These are phyloP conservation scores for Candida peoriensis DNA, from an alignment of 805 yeast species.

Conservation along the genomic window DNA sequence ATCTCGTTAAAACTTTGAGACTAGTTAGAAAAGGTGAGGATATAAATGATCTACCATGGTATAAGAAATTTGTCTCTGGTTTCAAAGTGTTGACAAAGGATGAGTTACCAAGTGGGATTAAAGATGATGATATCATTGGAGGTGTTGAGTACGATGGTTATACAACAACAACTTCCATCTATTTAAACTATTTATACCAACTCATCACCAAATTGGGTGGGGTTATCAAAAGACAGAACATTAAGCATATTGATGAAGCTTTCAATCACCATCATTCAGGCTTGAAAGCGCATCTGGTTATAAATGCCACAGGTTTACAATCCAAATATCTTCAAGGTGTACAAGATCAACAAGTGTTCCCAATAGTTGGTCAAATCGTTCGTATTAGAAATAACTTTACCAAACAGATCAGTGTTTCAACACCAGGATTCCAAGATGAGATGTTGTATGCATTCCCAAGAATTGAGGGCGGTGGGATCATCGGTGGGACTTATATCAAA, in stretches of 20 bases:
- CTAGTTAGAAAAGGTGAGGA: slow-evolving; percentile 13
- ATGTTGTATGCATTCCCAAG: slow-evolving; percentile 60
- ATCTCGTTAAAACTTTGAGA: slow-evolving; percentile 18
- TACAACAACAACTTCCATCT: slow-evolving; percentile 54
- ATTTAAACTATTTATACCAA: slow-evolving; percentile 47
- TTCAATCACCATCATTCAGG: slow-evolving; percentile 34
- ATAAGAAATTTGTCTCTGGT: slow-evolving; percentile 34
- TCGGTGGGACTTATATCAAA: slow-evolving; percentile 46
- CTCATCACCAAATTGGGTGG: slow-evolving; percentile 45
- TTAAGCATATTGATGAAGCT: slow-evolving; percentile 46
- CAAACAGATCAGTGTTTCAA: slow-evolving; percentile 28
- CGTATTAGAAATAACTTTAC: slow-evolving; percentile 27
- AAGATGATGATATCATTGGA: slow-evolving; percentile 23
- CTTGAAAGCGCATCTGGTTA: slow-evolving; percentile 39
- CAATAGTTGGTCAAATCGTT: slow-evolving; percentile 58
- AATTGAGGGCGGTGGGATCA: slow-evolving; percentile 65
- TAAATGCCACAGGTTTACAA: slow-evolving; percentile 55
- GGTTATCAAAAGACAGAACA: slow-evolving; percentile 35
- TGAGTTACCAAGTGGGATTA: slow-evolving; percentile 24
- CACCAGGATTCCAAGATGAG: slow-evolving; percentile 35
- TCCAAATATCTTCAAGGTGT: slow-evolving; percentile 43
- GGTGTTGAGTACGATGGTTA: slow-evolving; percentile 51
- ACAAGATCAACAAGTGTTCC: slow-evolving; percentile 38
- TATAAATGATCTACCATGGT: slow-evolving; percentile 42
- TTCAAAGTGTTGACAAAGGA: slow-evolving; percentile 28